These are phyloP conservation scores for Jamesozyma lodderae DNA, from an alignment of 805 yeast species.

Conservation along the genomic window DNA sequence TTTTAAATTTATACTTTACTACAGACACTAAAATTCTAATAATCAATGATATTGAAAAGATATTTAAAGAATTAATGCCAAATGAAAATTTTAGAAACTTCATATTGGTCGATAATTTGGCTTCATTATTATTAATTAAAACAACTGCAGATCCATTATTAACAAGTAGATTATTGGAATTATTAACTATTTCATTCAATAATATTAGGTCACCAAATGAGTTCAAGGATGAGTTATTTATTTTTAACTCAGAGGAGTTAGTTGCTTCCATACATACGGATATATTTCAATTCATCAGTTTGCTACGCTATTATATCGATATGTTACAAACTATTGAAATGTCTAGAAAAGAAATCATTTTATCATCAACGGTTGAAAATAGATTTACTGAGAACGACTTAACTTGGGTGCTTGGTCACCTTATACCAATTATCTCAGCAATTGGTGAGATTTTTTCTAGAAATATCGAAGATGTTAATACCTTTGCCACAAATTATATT, in stretches of 20 bases:
- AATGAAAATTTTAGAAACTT: constrained; percentile 20
- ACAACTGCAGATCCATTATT: constrained; percentile 9
- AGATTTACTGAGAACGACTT: neutral
- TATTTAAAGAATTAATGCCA: constrained; percentile 10
- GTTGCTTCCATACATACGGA: constrained; percentile 12
- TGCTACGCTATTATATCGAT: constrained; percentile 16
- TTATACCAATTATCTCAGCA: constrained; percentile 7
- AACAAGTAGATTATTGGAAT: constrained; percentile 19
- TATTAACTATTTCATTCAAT: constrained; percentile 11
- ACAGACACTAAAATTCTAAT: constrained; percentile 14
- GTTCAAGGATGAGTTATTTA: constrained; percentile 15
- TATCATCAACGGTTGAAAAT: neutral
- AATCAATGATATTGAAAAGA: constrained; percentile 20
- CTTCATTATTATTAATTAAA: constrained; percentile 12
- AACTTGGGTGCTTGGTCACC: constrained; percentile 12
- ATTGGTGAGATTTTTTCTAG: constrained; percentile 18
- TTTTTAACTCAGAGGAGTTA: constrained; percentile 12
- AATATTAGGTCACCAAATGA: constrained; percentile 11
- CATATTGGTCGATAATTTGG: constrained; percentile 16
- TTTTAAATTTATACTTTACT: constrained; percentile 16
- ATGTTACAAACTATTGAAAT: constrained; percentile 7
- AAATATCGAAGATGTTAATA: constrained; percentile 13
- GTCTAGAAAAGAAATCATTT: neutral
- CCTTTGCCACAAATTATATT: constrained; percentile 15
- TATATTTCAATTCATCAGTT: constrained; percentile 19